Evolutionary conservation across 1,139 yeast species (phyloP).

Genomic region (Wickerhamomyces sp.): DNA sequence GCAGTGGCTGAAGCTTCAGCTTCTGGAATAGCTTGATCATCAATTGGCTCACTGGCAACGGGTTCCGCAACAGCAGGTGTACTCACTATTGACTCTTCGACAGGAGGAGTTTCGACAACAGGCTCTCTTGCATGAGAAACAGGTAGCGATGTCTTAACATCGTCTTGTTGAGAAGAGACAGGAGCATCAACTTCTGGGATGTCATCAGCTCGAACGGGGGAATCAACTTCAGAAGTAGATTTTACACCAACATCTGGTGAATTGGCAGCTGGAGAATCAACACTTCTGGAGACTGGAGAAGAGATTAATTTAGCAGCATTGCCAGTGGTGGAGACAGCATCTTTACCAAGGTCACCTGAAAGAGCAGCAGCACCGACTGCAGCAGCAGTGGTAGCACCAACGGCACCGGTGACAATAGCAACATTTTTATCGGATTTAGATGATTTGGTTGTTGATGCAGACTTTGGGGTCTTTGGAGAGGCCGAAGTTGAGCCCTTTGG

Average conservation of each 20-base stretch:
- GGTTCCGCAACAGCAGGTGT: no score
- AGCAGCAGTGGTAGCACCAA: slow-evolving; percentile 8
- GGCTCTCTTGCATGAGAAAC: no score
- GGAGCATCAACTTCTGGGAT: neutral
- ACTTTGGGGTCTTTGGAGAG: slow-evolving; percentile 4
- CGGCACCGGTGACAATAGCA: slow-evolving; percentile 5
- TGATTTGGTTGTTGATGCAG: slow-evolving; percentile 1
- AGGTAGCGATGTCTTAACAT: neutral
- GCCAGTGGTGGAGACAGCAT: slow-evolving; percentile 2
- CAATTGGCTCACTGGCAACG: no score
- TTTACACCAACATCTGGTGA: neutral
- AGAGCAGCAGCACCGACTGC: slow-evolving; percentile 12
- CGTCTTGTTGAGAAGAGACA: neutral
- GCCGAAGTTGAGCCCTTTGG: slow-evolving; percentile 1
- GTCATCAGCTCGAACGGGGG: no score
- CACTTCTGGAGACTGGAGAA: slow-evolving; percentile 3
- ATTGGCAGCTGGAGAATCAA: neutral
- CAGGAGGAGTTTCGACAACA: no score
- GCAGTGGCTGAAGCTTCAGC: neutral
- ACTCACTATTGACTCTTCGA: no score
- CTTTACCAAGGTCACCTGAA: slow-evolving; percentile 2
- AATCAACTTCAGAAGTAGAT: no score
- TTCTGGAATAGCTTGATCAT: no score
- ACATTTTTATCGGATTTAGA: slow-evolving; percentile 15
- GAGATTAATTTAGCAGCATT: neutral